phyloP scores from a whole-genome alignment of 2,329 filamentous ascomycete genomes.

The Trichoderma sp. region DNA sequence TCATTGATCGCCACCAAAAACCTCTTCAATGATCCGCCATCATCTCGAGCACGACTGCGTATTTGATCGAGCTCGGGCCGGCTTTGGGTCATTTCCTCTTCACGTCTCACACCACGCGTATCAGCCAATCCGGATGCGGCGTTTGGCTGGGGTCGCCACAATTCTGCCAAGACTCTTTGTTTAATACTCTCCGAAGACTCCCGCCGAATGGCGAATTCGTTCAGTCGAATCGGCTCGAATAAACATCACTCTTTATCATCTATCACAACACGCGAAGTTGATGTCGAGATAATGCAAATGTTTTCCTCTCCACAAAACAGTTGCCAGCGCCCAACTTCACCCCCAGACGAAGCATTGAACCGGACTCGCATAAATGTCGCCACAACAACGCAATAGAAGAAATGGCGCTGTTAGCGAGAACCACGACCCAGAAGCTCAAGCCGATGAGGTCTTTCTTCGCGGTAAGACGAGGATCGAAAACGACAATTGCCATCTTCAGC shows the following conservation, averaged over 20 bases:
- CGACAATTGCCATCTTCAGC: constrained; percentile 2
- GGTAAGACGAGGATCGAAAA: not conserved
- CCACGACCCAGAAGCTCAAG: not conserved
- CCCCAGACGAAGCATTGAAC: not conserved
- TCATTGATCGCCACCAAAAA: not conserved
- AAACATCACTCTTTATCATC: not conserved
- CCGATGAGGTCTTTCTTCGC: not conserved
- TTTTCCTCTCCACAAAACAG: not conserved
- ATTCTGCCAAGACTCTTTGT: not conserved
- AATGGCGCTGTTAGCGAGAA: not conserved
- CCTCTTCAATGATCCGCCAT: not conserved
- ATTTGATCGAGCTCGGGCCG: not conserved
- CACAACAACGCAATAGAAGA: not conserved
- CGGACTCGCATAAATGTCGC: not conserved
- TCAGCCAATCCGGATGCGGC: not conserved
- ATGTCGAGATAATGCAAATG: not conserved
- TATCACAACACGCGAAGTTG: not conserved
- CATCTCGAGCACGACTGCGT: not conserved
- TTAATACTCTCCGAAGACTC: not conserved
- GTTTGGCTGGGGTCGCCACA: not conserved
- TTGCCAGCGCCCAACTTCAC: not conserved
- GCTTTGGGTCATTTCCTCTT: not conserved
- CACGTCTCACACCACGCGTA: not conserved
- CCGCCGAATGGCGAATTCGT: not conserved
- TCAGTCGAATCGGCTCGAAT: not conserved